Base-by-base conservation (phyloP, 139 green algal species). In the Chlorella sp. region DNA sequence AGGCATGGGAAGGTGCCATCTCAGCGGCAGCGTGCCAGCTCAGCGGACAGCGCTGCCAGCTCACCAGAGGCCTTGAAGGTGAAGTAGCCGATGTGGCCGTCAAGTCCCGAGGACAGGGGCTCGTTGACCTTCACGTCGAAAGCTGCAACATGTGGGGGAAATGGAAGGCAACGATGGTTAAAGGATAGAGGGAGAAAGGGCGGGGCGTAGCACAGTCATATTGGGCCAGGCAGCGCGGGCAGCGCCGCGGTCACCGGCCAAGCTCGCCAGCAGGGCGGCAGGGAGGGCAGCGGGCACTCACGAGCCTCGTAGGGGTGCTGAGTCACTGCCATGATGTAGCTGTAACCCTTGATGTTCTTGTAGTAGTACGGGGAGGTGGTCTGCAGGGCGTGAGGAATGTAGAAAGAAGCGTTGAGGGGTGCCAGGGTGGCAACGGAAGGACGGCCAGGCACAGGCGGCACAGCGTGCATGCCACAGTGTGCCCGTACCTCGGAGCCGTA, bases 11-110 rank as follows among this genome's bases (percentile, higher is more conserved):
- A n/a, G n/a, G n/a, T n/a, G n/a, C n/a, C n/a, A n/a, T n/a, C n/a
- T 3, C 30, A 5, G 30, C 5, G 32, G 68, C 71, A 16, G 32
- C 1, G 0, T 21, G 71, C 21, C 71, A 76, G 14, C 26, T 5
- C 24, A n/a, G n/a, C n/a, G n/a, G n/a, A n/a, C n/a, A n/a, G n/a
- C n/a, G n/a, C 48, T 57, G 48, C 48, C 48, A 57, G 48, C 71
- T 78, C 71, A 78, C 71, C 71, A 14, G 34, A 14, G 71, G 71
- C 36, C 21, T 32, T 39, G 32, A n/a, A 78, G 71, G 71, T 78
- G 71, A 78, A 78, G 71, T 78, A 78, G 71, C 71, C 71, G 32
- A 78, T 34, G 32, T n/a, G 34, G 71, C 71, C 71, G 71, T 78
- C 71, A 34, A 78, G 37, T 30, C 71, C 71, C 30, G 32, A 39